Evolutionary conservation across 768 basidiomycete genomes (phyloP).

Genomic region (Auriculariales sp.): DNA sequence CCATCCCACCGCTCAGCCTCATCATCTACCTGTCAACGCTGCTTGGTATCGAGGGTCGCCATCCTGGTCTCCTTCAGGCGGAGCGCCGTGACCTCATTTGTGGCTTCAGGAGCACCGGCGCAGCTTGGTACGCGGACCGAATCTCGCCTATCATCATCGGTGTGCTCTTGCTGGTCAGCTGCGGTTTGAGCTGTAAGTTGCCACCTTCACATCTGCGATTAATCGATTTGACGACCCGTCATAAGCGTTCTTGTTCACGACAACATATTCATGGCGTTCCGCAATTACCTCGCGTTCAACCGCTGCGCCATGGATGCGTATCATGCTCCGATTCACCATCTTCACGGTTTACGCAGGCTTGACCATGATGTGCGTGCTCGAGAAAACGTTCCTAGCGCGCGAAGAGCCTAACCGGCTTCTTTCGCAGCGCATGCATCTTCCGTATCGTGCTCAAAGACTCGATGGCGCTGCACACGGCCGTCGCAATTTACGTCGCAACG

Average conservation of each 20-base stretch:
- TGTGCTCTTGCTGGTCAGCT: background rate
- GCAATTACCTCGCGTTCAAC: background rate
- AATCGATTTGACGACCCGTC: background rate
- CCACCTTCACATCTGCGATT: background rate
- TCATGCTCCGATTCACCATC: background rate
- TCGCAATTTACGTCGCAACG: background rate
- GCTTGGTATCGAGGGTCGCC: background rate
- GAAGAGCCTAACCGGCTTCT: background rate
- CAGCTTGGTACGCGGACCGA: background rate
- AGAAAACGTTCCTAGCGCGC: background rate
- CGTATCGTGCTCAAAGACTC: background rate
- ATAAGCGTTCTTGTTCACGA: background rate
- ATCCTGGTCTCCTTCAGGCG: background rate
- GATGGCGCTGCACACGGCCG: background rate
- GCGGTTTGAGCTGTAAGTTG: background rate
- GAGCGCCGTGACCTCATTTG: background rate
- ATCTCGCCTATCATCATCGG: background rate
- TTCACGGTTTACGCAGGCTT: background rate
- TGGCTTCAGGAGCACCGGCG: background rate
- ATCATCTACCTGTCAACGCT: background rate
- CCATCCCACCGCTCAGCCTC: background rate
- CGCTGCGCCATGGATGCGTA: background rate
- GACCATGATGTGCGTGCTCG: background rate
- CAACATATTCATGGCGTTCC: background rate
- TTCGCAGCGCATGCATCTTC: background rate